These are phyloP conservation scores for Kuraishia hungarica DNA, from an alignment of 805 yeast genomes.

Conservation along the genomic window DNA sequence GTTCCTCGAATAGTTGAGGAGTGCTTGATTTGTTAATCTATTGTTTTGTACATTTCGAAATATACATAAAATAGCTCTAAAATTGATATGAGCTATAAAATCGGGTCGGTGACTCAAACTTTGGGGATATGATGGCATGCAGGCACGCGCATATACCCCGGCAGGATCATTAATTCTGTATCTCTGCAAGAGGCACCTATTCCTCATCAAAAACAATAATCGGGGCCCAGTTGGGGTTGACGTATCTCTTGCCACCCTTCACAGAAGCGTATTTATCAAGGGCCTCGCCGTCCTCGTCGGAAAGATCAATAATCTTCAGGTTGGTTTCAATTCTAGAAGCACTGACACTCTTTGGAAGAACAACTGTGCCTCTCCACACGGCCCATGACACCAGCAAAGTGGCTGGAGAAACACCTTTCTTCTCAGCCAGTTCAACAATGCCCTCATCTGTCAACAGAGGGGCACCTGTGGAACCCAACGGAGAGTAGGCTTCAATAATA, in stretches of 20 bases:
- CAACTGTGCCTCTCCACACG: constrained; percentile 43
- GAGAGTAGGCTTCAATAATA: constrained; percentile 66
- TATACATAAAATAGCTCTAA: too few species aligned
- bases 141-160: background rate
- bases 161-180: background rate
- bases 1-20: too few species aligned
- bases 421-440: constrained; percentile 34
- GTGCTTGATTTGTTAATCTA: too few species aligned
- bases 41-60: too few species aligned
- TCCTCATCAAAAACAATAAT: constrained; percentile 11
- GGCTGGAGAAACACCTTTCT: constrained; percentile 35
- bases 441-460: constrained; percentile 39
- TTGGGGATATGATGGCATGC: too few species aligned
- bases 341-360: constrained; percentile 41
- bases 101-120: too few species aligned
- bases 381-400: constrained; percentile 53
- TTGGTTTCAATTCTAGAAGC: constrained; percentile 32
- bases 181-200: background rate
- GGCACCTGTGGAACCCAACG: constrained; percentile 56
- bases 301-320: constrained; percentile 23
- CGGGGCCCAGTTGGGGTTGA: constrained; percentile 14
- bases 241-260: constrained; percentile 19
- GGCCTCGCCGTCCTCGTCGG: constrained; percentile 26
- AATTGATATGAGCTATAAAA: background rate
- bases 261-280: constrained; percentile 23